These are phyloP conservation scores for Cercophora newfieldiana DNA, from an alignment of 495 filamentous ascomycete genomes.

Conservation along the genomic window DNA sequence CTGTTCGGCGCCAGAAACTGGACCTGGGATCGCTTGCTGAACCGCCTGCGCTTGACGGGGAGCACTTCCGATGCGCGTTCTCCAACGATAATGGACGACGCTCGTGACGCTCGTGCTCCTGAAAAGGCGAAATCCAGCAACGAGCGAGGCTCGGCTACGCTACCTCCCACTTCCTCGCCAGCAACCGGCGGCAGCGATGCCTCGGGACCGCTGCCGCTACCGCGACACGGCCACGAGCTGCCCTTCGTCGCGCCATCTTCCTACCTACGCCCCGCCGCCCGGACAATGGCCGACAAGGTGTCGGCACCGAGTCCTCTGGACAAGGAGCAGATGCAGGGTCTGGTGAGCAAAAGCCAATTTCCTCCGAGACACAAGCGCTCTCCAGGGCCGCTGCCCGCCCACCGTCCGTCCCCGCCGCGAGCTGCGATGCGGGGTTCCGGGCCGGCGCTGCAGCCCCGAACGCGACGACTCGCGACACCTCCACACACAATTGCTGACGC, in stretches of 20 bases:
- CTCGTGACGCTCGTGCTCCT: slow-evolving; percentile 30
- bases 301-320: slow-evolving; percentile 76
- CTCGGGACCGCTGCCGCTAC: slow-evolving; percentile 29
- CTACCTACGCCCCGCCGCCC: slow-evolving; percentile 69
- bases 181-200: slow-evolving; percentile 23
- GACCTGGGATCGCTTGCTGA: slow-evolving; percentile 6
- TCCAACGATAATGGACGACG: slow-evolving; percentile 41
- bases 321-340: slow-evolving; percentile 85
- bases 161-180: slow-evolving; percentile 15
- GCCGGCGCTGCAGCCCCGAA: slow-evolving; percentile 4
- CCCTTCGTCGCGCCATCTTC: slow-evolving; percentile 77
- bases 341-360: slow-evolving; percentile 61
- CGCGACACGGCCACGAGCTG: slow-evolving; percentile 52
- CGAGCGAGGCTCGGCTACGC: slow-evolving; percentile 25
- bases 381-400: slow-evolving; percentile 9
- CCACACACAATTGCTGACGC: slow-evolving; percentile 19
- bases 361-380: slow-evolving; percentile 32
- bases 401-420: slow-evolving; percentile 7
- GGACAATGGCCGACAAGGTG: slow-evolving; percentile 53
- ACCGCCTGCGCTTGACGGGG: slow-evolving; percentile 12
- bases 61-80: slow-evolving; percentile 33
- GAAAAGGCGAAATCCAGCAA: slow-evolving; percentile 32
- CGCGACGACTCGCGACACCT: neutral
- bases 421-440: slow-evolving; percentile 34
- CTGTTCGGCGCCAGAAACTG: slow-evolving; percentile 12